phyloP scores from a whole-genome alignment of 2,329 filamentous ascomycete genomes.

The Epicoccum nigrum region DNA sequence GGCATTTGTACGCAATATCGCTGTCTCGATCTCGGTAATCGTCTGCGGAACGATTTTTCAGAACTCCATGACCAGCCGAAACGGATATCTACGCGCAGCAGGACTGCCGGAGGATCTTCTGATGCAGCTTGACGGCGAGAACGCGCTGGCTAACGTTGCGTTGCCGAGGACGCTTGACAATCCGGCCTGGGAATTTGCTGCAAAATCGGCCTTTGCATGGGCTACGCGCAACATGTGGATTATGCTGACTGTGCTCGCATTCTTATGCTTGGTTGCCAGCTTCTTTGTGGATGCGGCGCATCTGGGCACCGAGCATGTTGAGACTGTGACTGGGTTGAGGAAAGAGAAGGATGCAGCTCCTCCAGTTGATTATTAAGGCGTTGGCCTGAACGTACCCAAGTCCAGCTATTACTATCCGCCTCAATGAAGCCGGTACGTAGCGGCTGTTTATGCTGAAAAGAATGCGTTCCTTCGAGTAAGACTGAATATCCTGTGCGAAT shows the following conservation, averaged over 20 bases:
- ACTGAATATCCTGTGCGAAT: too few species aligned
- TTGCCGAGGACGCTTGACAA: conserved; percentile 58
- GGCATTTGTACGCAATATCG: conserved; percentile 55
- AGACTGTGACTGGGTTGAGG: conserved; percentile 55
- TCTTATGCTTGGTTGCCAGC: conserved; percentile 47
- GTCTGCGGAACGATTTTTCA: conserved; percentile 60
- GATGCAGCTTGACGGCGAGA: conserved; percentile 59
- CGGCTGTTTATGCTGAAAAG: too few species aligned
- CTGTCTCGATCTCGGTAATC: conserved; percentile 56
- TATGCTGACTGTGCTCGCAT: conserved; percentile 51
- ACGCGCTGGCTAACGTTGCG: conserved; percentile 66
- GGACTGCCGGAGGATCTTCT: conserved; percentile 59
- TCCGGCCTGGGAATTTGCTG: conserved; percentile 51
- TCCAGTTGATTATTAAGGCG: too few species aligned
- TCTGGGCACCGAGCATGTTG: conserved; percentile 52
- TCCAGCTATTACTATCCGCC: too few species aligned
- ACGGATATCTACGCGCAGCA: conserved; percentile 52
- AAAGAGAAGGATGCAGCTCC: conserved; percentile 24
- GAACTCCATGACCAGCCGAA: conserved; percentile 65
- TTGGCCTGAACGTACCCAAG: too few species aligned
- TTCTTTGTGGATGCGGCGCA: conserved; percentile 48
- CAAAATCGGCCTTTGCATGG: conserved; percentile 52
- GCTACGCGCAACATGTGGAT: conserved; percentile 57
- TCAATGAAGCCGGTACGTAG: too few species aligned
- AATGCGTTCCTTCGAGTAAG: too few species aligned